Conservation (phyloP, 768 basidiomycete genomes). For the Mycena belliarum region DNA sequence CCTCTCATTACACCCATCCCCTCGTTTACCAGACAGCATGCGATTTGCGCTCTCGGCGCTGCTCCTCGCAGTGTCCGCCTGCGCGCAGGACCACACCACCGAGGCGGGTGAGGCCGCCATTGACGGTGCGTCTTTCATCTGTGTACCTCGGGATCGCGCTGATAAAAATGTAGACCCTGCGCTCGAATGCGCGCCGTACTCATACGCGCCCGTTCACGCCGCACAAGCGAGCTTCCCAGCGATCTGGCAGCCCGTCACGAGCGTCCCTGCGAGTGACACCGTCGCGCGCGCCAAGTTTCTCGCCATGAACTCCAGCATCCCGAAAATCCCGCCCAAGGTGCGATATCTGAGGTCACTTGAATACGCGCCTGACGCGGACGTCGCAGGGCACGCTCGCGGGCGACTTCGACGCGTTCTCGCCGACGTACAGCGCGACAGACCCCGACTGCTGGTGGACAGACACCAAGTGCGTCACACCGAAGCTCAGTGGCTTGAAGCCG, state of each 20-base stretch:
- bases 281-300: conserved; percentile 46
- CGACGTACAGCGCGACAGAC: conserved; percentile 36
- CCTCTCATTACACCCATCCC: too few relatives aligned
- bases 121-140: not conserved
- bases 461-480: conserved; percentile 48
- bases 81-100: not conserved
- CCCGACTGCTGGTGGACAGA: conserved; percentile 58
- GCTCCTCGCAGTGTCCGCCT: not conserved
- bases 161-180: conserved; percentile 27
- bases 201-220: conserved; percentile 36
- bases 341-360: not conserved
- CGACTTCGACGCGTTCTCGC: conserved; percentile 28
- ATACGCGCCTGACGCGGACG: not conserved
- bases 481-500: conserved; percentile 39
- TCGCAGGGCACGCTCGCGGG: conserved; percentile 10
- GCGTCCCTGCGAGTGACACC: conserved; percentile 38
- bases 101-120: not conserved
- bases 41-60: too few relatives aligned
- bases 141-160: too few relatives aligned
- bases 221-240: conserved; percentile 42
- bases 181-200: conserved; percentile 46
- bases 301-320: conserved; percentile 43
- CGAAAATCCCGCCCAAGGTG: conserved; percentile 49
- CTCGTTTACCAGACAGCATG: too few relatives aligned
- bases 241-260: conserved; percentile 42